Evolutionary conservation across 371 early-diverging fungal species (phyloP).

Genomic region (Haplosporangium sp.): DNA sequence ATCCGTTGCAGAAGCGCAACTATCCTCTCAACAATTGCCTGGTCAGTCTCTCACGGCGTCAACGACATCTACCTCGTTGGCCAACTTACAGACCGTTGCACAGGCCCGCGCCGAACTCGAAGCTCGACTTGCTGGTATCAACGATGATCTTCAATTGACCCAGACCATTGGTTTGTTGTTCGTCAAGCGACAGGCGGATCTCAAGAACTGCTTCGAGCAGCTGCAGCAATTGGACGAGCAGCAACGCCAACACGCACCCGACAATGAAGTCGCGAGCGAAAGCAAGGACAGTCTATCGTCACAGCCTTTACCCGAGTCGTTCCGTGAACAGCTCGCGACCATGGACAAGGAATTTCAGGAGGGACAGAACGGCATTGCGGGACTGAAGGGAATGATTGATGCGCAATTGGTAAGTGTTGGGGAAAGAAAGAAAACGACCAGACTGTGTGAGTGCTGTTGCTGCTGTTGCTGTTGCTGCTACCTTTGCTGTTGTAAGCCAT

Average conservation of each 20-base stretch:
- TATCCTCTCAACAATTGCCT: slow-evolving; percentile 16
- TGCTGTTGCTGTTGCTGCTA: neutral
- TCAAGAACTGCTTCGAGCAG: slow-evolving; percentile 42
- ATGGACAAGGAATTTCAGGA: slow-evolving; percentile 51
- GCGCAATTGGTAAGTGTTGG: slow-evolving; percentile 45
- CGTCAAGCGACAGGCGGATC: slow-evolving; percentile 50
- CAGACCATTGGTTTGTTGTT: slow-evolving; percentile 51
- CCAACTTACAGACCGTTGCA: slow-evolving; percentile 31
- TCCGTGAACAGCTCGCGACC: slow-evolving; percentile 38
- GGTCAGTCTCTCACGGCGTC: slow-evolving; percentile 8
- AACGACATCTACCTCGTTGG: slow-evolving; percentile 10
- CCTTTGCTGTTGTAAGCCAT: neutral
- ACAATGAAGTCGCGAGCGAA: slow-evolving; percentile 2
- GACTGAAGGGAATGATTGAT: slow-evolving; percentile 44
- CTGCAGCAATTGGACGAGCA: slow-evolving; percentile 29
- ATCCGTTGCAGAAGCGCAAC: slow-evolving; percentile 18
- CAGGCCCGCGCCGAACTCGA: slow-evolving; percentile 47
- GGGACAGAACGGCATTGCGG: slow-evolving; percentile 42
- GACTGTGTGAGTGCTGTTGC: neutral
- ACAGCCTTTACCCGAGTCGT: slow-evolving; percentile 32
- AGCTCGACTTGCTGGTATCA: slow-evolving; percentile 36
- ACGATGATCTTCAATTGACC: slow-evolving; percentile 46
- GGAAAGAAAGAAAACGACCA: neutral
- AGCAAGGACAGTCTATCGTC: slow-evolving; percentile 6
- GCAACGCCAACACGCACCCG: slow-evolving; percentile 9